phyloP scores from a whole-genome alignment of 148 eudicot genomes.

The Persicaria tinctoria region DNA sequence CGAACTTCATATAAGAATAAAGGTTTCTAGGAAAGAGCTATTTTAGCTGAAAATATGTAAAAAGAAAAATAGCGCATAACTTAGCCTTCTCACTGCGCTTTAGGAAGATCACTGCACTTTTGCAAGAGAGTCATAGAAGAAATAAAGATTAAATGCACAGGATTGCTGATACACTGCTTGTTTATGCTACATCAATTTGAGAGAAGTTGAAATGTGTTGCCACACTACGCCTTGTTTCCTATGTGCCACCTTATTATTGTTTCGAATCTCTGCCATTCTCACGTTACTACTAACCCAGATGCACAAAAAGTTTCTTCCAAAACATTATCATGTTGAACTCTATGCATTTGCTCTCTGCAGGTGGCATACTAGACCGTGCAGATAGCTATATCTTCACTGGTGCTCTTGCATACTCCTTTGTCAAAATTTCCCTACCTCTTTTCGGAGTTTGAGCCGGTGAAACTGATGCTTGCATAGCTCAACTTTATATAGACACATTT shows the following conservation, averaged over 20 bases:
- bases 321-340: background rate
- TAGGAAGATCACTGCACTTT: background rate
- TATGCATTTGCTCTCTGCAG: conserved; percentile 29
- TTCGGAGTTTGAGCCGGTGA: conserved; percentile 52
- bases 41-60: too few relatives aligned
- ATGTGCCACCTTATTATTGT: background rate
- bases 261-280: background rate
- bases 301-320: background rate
- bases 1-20: background rate
- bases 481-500: background rate
- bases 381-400: conserved; percentile 98
- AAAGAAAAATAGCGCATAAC: background rate
- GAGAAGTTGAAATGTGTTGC: background rate
- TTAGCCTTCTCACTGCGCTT: background rate
- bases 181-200: background rate
- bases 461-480: background rate
- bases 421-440: conserved; percentile 56
- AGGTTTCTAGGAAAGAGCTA: background rate
- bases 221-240: background rate
- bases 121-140: background rate
- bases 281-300: background rate
- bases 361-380: conserved; percentile 86
- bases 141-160: background rate
- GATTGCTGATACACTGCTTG: background rate
- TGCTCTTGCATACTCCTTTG: conserved; percentile 79